Evolutionary conservation across 768 basidiomycete species (phyloP).

Genomic region (Leccinum imitatum): DNA sequence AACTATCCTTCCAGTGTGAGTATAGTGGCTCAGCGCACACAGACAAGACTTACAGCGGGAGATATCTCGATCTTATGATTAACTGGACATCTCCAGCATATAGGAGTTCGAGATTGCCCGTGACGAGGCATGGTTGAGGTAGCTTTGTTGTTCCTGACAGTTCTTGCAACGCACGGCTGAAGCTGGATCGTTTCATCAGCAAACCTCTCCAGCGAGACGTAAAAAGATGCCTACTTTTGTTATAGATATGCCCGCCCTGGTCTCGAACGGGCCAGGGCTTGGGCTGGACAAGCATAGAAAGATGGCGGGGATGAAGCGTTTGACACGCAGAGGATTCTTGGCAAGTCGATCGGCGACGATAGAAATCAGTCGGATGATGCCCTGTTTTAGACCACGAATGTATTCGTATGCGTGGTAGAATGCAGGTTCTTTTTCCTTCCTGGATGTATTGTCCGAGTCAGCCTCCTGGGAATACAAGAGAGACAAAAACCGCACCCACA

Average conservation of each 20-base stretch:
- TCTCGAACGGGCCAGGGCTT: conserved; percentile 80
- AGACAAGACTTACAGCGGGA: conserved; percentile 43
- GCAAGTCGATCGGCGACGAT: conserved; percentile 75
- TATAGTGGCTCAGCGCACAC: neutral
- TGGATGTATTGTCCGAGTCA: conserved; percentile 27
- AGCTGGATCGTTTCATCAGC: conserved; percentile 37
- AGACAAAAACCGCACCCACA: conserved; percentile 45
- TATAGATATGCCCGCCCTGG: conserved; percentile 82
- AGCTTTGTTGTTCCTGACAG: conserved; percentile 31
- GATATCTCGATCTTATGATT: conserved; percentile 95
- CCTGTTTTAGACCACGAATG: conserved; percentile 89
- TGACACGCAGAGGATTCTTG: conserved; percentile 61
- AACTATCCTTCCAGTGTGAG: conserved; percentile 47
- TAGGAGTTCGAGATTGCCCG: conserved; percentile 53
- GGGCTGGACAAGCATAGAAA: conserved; percentile 94
- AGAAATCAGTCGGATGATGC: conserved; percentile 84
- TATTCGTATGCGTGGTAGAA: conserved; percentile 94
- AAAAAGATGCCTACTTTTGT: conserved; percentile 52
- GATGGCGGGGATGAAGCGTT: conserved; percentile 86
- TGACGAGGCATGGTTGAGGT: too few relatives aligned
- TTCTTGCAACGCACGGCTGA: conserved; percentile 93
- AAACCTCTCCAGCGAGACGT: neutral
- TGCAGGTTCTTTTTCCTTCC: conserved; percentile 81
- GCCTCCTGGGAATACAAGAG: conserved; percentile 1
- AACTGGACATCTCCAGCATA: conserved; percentile 89